Evolutionary conservation across 352 stramenopile genomes (phyloP), one percentile per base, ranked within the genome.

Genomic region (Globisporangium okanoganense): DNA sequence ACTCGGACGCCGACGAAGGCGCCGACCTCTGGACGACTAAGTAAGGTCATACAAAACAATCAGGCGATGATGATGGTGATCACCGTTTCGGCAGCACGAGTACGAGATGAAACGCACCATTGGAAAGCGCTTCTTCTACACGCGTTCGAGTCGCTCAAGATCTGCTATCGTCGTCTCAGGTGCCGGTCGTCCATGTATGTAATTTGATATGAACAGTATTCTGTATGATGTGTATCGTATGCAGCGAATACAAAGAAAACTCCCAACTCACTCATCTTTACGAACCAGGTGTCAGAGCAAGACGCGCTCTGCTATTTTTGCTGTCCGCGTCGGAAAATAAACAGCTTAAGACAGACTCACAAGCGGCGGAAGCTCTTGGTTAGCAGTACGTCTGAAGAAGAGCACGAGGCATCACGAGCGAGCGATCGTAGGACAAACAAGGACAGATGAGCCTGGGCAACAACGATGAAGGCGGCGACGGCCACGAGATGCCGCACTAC

Each of bases 1-100:
- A 95, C 61, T 81, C 85, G 45, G 84, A 94, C 48, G 78, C 84
- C 9, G 78, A 89, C 57, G 86, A 95, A 79, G 84, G 82, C 25
- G 79, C 79, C 27, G 72, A 91, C 63, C 70, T 93, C 9, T 93
- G 85, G 85, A 87, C 76, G 22, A 90, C 76, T 56, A 90, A 90
- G 77, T 90, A 73, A 75, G 45, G 12, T 10, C 6, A n/a, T n/a
- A n/a, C n/a, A 44, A 52, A 38, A 54, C 25, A 41, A 31, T 7
- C n/a, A 41, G 38, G 5, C 20, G 4, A 33, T 33, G 6, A 6
- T 33, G 29, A 6, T 33, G 29, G 6, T 33, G 29, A 33, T 7
- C n/a, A 13, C 13, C 36, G 33, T 8, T 16, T 36, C 3, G 31
- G 0, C 31, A 36, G 31, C 31, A 36, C 3, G 31, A 36, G 31